Evolutionary conservation across 2,329 filamentous ascomycete species (phyloP), one percentile per base, ranked within the genome.

Genomic region (Botrytis fabae): DNA sequence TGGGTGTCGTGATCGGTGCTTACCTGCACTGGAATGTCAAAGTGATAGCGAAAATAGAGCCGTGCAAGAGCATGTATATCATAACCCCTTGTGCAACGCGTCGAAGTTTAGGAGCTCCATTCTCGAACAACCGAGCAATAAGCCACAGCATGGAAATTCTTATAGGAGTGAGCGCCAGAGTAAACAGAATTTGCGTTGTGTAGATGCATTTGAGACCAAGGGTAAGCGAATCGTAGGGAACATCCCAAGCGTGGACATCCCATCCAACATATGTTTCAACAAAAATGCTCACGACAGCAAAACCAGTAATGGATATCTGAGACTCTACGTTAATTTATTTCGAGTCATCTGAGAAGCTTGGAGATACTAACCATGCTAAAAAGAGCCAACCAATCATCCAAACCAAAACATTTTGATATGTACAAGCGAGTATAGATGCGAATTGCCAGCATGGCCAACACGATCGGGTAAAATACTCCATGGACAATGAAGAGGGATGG

Each of bases 181-280:
- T 16, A 38, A 65, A 65, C 8, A 65, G 42, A 25, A 65, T 25
- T 25, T 48, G 62, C 5, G 28, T 65, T 35, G 5, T 25, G 28
- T 65, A 65, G 3, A 65, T 14, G 10, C 32, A 65, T 22, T 48
- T 65, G 28, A 65, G 42, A 20, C 62, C 62, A 16, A 65, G 42
- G 28, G 42, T 9, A 32, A 65, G 42, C 10, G 10, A 65, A 6
- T 65, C 42, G 4, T 20, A 32, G 20, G 9, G 42, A 38, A 35
- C 42, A 65, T 65, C 62, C 42, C 42, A 65, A 16, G 62, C 28
- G 22, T 65, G 62, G 10, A 65, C 62, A 65, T 46, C 42, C 62
- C 62, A 65, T 48, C 62, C 62, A 12, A 65, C 42, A 16, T 35
- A 48, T 65, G 62, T 35, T 35, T 48, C 62, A 25, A 65, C 20